A percentile compares a stretch with the other conserved stretches of the same genome.
These are phyloP conservation scores for Dioszegia crocea DNA, from an alignment of 768 basidiomycete species.

Conservation along the genomic window DNA sequence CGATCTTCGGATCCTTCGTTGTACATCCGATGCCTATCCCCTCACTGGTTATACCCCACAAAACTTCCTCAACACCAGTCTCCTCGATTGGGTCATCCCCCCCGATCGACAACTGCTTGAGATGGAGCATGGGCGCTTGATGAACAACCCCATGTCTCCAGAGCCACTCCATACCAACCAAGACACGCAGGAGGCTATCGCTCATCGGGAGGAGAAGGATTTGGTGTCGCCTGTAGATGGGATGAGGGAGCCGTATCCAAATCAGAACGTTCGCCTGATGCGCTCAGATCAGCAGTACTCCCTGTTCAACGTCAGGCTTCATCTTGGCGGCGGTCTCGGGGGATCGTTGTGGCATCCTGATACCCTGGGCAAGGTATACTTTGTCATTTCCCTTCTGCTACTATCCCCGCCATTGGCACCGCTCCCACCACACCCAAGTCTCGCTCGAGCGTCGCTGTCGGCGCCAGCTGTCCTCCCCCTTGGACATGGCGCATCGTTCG, in stretches of 20 bases:
- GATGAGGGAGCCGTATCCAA: slow-evolving; percentile 42
- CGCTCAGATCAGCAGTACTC: slow-evolving; percentile 25
- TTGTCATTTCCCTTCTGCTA: slow-evolving; percentile 5
- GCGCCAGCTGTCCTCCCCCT: too few species aligned
- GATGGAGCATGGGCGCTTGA: slow-evolving; percentile 23
- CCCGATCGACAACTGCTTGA: slow-evolving; percentile 27
- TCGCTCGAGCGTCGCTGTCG: background rate
- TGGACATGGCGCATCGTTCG: too few species aligned
- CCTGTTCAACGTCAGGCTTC: slow-evolving; percentile 39
- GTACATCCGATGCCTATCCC: slow-evolving; percentile 16
- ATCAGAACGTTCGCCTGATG: slow-evolving; percentile 33
- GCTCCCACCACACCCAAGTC: background rate
- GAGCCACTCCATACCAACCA: slow-evolving; percentile 19
- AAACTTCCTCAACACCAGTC: slow-evolving; percentile 33
- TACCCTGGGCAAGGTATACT: slow-evolving; percentile 1
- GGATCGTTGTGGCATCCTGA: slow-evolving; percentile 32
- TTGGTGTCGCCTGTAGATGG: slow-evolving; percentile 40
- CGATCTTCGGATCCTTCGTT: slow-evolving; percentile 35
- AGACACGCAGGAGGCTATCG: slow-evolving; percentile 26
- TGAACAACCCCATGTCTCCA: slow-evolving; percentile 17
- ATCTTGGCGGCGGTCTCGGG: slow-evolving; percentile 41
- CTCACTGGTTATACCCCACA: slow-evolving; percentile 40
- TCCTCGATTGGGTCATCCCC: slow-evolving; percentile 38
- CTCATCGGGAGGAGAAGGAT: slow-evolving; percentile 25
- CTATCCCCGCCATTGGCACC: background rate